Evolutionary conservation across 805 yeast species (phyloP), one percentile per base, ranked within the genome.

Genomic region (Torulaspora microellipsoides): DNA sequence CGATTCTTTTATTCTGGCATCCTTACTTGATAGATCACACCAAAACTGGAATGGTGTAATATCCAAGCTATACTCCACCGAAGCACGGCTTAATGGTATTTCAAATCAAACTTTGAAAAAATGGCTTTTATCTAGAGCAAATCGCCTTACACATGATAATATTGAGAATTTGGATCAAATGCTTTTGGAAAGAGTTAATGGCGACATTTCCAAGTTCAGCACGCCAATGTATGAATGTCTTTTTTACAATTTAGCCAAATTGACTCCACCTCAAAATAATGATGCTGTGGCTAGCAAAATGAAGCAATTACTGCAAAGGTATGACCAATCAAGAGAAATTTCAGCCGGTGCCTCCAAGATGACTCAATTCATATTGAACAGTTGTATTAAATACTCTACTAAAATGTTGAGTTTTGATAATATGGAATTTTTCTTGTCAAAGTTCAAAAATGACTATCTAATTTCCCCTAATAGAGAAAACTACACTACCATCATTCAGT

Each of bases 21-120:
- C 58, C 11, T 45, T 64, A 25, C 36, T 48, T 8, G 57, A 61
- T 40, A 51, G 42, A 27, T 45, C 49, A 3, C 47, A 44, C n/a
- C 49, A 51, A 34, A 44, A 62, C 39, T 64, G 65, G 62, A 56
- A 62, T 36, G 47, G 50, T 2, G 52, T 64, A 13, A 40, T 64
- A 17, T 46, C 49, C 1, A 48, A 31, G 27, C 35, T 62, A 20
- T 50, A 45, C 35, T n/a, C 31, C 2, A 38, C 53, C 15, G 46
- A 44, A 13, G 34, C 46, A 10, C 47, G 41, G 28, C 39, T 64
- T 3, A 34, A 36, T 20, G 52, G 48, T 12, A 34, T 56, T 38
- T 41, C 40, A 17, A 42, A 30, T 20, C 43, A n/a, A n/a, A 34
- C 17, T 27, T 32, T 34, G 13, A 45, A 46, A 31, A 38, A 31